These are phyloP conservation scores for Fusarium piperis DNA, from an alignment of 2,329 filamentous ascomycete genomes.

Conservation along the genomic window DNA sequence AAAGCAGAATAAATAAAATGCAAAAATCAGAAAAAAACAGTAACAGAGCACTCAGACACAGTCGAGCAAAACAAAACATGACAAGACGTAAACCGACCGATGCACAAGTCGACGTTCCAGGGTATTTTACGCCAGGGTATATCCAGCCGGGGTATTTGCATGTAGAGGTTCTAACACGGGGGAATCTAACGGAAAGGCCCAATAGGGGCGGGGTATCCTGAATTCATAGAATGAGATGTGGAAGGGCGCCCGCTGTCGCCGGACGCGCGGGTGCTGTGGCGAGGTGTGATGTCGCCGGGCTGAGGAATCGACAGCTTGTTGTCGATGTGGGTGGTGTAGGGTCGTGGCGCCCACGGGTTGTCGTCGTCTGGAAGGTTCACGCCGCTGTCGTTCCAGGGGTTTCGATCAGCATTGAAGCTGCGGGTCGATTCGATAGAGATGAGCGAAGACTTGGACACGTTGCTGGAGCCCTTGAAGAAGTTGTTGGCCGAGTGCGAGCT, in stretches of 20 bases:
- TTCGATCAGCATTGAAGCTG: conserved; percentile 89
- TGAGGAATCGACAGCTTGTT: conserved; percentile 72
- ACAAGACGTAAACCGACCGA: conserved; percentile 57
- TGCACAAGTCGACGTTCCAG: conserved; percentile 57
- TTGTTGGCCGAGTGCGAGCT: conserved; percentile 85
- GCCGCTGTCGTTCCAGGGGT: conserved; percentile 97
- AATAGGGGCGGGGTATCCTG: conserved; percentile 94
- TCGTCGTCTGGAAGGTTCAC: conserved; percentile 94
- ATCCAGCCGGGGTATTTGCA: conserved; percentile 71
- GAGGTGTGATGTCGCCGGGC: conserved; percentile 83
- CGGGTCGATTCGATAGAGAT: conserved; percentile 96
- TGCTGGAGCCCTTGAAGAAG: conserved; percentile 92
- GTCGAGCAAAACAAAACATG: conserved; percentile 39
- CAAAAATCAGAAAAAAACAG: conserved; percentile 9
- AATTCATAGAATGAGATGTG: conserved; percentile 94
- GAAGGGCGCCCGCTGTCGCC: conserved; percentile 92
- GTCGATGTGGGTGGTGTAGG: conserved; percentile 72
- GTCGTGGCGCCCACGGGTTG: conserved; percentile 70
- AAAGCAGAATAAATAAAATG: conserved; percentile 12
- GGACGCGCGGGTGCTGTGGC: conserved; percentile 84
- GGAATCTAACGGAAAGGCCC: conserved; percentile 86
- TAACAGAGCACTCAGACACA: conserved; percentile 28
- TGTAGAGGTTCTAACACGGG: conserved; percentile 57
- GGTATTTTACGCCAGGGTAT: conserved; percentile 73
- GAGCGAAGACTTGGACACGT: conserved; percentile 93